Evolutionary conservation across 164 flowering plant genomes (phyloP).

Genomic region (Tetracentron sinense): DNA sequence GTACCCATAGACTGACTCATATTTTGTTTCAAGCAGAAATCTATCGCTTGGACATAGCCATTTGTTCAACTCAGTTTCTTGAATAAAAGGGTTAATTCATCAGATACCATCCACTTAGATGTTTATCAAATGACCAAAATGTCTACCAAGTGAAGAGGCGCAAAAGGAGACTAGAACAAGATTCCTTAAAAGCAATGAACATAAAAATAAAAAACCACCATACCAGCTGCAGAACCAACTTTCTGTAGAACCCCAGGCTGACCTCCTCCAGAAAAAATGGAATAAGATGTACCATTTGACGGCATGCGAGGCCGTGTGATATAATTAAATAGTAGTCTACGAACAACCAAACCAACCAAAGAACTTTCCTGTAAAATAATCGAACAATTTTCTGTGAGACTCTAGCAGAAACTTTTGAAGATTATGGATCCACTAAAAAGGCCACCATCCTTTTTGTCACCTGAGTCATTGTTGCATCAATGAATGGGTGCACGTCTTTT

Average conservation of each 20-base stretch:
- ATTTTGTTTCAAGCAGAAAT: too few relatives aligned
- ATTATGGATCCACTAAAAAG: slow-evolving; percentile 1
- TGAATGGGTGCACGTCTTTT: slow-evolving; percentile 78
- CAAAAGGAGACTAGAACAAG: slow-evolving; percentile 1
- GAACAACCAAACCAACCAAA: slow-evolving; percentile 60
- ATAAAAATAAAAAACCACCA: slow-evolving; percentile 10
- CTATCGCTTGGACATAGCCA: too few relatives aligned
- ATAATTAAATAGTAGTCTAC: slow-evolving; percentile 64
- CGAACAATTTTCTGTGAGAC: slow-evolving; percentile 7
- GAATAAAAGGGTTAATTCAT: background rate
- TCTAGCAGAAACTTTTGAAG: slow-evolving; percentile 4
- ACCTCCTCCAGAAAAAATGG: slow-evolving; percentile 51
- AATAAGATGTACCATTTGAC: slow-evolving; percentile 40
- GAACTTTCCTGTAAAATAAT: slow-evolving; percentile 57
- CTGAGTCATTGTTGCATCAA: slow-evolving; percentile 86
- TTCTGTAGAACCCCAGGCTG: slow-evolving; percentile 77
- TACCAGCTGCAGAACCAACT: slow-evolving; percentile 97
- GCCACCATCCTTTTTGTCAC: slow-evolving; percentile 30
- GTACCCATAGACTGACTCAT: too few relatives aligned
- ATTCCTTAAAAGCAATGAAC: background rate
- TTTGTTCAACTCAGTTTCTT: background rate
- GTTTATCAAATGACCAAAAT: background rate
- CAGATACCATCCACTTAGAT: background rate
- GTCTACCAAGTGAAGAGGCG: background rate
- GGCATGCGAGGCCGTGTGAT: slow-evolving; percentile 50